These are phyloP conservation scores for Fragaria vesca DNA, from an alignment of 306 rosid species.

Conservation along the genomic window DNA sequence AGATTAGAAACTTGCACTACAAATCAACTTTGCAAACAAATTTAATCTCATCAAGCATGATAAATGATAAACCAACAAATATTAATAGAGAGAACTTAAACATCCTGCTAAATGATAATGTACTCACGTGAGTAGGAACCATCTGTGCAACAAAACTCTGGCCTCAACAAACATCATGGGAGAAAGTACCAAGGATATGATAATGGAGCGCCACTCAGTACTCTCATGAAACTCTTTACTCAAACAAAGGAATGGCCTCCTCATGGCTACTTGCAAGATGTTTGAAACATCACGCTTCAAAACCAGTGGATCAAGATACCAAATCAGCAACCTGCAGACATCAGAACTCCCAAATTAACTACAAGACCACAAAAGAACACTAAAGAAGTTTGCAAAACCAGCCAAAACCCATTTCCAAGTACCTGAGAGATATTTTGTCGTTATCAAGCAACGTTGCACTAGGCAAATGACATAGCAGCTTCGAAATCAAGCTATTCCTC, in stretches of 20 bases:
- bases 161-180: constrained; percentile 43
- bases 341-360: background rate
- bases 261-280: constrained; percentile 27
- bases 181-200: constrained; percentile 34
- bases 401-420: background rate
- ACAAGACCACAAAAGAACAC: background rate
- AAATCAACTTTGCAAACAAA: background rate
- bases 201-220: constrained; percentile 27
- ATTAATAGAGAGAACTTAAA: background rate
- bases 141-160: constrained; percentile 39
- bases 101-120: constrained; percentile 7
- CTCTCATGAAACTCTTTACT: constrained; percentile 36
- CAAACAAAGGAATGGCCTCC: constrained; percentile 40
- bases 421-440: constrained; percentile 34
- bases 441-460: constrained; percentile 8
- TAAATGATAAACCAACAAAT: background rate
- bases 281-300: constrained; percentile 32
- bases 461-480: constrained; percentile 29
- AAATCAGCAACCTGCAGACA: constrained; percentile 25
- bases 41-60: constrained; percentile 3
- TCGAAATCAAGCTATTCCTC: constrained; percentile 13
- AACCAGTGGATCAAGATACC: constrained; percentile 36
- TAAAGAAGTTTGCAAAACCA: background rate
- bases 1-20: background rate
- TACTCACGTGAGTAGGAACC: constrained; percentile 46